Percentiles rank a stretch among this genome's conserved stretches.
These are phyloP conservation scores for Vigna reflexopilosa DNA, from an alignment of 306 rosid species.

Conservation along the genomic window DNA sequence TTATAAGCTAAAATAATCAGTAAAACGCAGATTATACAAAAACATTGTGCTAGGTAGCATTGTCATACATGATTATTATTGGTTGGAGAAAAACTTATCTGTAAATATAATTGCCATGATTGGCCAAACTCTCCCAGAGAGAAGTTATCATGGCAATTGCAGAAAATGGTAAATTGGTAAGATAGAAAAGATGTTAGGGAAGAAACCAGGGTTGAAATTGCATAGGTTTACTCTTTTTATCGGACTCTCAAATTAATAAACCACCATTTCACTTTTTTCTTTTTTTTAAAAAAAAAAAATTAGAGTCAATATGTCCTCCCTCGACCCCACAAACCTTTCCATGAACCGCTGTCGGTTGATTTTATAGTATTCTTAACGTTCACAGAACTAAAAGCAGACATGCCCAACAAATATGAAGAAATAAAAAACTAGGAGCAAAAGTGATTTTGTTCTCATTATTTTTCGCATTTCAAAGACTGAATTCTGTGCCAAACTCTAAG, in stretches of 20 bases:
- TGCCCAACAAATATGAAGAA: slow-evolving; percentile 24
- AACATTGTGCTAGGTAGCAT: slow-evolving; percentile 30
- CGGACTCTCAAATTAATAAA: slow-evolving; percentile 29
- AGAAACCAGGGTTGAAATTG: slow-evolving; percentile 23
- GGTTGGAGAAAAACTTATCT: slow-evolving; percentile 40
- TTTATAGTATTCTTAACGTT: slow-evolving; percentile 31
- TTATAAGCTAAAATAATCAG: slow-evolving; percentile 36
- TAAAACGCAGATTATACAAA: slow-evolving; percentile 31
- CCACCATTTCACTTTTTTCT: slow-evolving; percentile 4
- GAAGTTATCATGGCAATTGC: slow-evolving; percentile 20
- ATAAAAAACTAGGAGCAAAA: background rate
- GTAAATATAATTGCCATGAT: slow-evolving; percentile 20
- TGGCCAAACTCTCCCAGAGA: slow-evolving; percentile 35
- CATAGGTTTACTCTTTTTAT: slow-evolving; percentile 29
- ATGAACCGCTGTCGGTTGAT: slow-evolving; percentile 51
- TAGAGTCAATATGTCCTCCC: slow-evolving; percentile 9
- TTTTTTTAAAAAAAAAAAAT: background rate
- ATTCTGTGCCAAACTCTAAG: too few species aligned
- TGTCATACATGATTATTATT: slow-evolving; percentile 35
- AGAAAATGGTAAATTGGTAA: slow-evolving; percentile 36
- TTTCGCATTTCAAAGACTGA: background rate
- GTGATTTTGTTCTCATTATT: background rate
- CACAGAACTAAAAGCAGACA: slow-evolving; percentile 34
- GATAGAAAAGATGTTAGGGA: background rate
- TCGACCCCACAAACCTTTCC: slow-evolving; percentile 41